Conservation (phyloP, 352 stramenopile genomes). For the Globisporangium perplexum region DNA sequence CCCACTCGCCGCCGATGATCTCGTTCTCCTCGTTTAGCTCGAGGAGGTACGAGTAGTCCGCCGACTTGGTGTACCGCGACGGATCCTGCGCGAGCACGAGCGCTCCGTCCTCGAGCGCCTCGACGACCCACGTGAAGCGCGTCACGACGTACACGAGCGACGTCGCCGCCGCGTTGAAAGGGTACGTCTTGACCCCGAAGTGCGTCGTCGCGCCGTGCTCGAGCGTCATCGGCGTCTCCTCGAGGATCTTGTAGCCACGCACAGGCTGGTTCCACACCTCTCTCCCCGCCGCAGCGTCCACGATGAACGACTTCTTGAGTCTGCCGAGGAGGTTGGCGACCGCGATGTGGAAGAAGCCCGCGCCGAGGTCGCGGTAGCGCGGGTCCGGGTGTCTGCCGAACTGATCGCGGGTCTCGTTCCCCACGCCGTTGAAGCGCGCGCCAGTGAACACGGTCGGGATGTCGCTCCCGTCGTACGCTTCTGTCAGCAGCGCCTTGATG, state of each 20-base stretch:
- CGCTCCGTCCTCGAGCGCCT: constrained; percentile 6
- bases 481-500: constrained; percentile 38
- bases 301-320: constrained; percentile 29
- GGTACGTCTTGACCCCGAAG: constrained; percentile 10
- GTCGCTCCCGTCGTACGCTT: constrained; percentile 29
- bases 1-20: constrained; percentile 12
- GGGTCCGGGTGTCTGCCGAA: constrained; percentile 38
- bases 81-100: constrained; percentile 3
- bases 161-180: constrained; percentile 12
- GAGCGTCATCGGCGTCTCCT: constrained; percentile 1
- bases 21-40: constrained; percentile 4
- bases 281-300: constrained; percentile 33
- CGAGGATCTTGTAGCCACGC: constrained; percentile 9
- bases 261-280: constrained; percentile 19
- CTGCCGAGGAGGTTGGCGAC: constrained; percentile 39
- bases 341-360: constrained; percentile 44
- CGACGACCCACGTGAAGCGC: constrained; percentile 11
- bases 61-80: constrained; percentile 3
- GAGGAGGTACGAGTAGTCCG: constrained; percentile 11
- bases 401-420: constrained; percentile 21
- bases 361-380: constrained; percentile 37
- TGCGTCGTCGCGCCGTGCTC: constrained; percentile 1
- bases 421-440: constrained; percentile 26
- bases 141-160: constrained; percentile 12
- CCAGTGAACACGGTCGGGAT: constrained; percentile 35